These are phyloP conservation scores for Dichomitus squalens DNA, from an alignment of 1,284 basidiomycete species.

Conservation along the genomic window DNA sequence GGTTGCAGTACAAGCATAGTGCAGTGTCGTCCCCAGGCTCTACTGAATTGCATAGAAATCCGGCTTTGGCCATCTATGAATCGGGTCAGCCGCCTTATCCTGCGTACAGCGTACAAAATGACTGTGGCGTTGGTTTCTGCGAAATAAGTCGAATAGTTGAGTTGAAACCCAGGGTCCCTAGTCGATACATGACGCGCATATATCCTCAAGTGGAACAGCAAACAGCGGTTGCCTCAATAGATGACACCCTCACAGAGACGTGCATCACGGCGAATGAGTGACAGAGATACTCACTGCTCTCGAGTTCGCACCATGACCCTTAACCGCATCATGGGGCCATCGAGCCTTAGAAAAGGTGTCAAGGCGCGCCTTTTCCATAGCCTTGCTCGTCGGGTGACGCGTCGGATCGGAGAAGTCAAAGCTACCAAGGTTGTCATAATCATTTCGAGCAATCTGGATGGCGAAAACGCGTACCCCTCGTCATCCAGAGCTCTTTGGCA, in stretches of 20 bases:
- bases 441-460: background rate
- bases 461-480: conserved; percentile 49
- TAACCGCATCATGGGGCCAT: conserved; percentile 74
- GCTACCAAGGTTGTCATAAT: conserved; percentile 3
- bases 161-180: too few relatives aligned
- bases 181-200: too few relatives aligned
- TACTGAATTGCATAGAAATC: conserved; percentile 77
- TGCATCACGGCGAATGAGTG: too few relatives aligned
- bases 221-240: background rate
- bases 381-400: conserved; percentile 64
- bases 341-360: conserved; percentile 65
- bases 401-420: conserved; percentile 50
- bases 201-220: too few relatives aligned
- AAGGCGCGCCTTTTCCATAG: conserved; percentile 68
- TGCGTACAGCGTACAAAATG: background rate
- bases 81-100: background rate
- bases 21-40: conserved; percentile 69
- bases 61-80: conserved; percentile 78
- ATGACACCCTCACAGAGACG: background rate
- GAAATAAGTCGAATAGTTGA: too few relatives aligned
- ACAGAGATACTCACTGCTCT: conserved; percentile 52
- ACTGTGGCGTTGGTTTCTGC: conserved; percentile 6
- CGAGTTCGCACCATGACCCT: conserved; percentile 69
- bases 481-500: conserved; percentile 65
- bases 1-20: conserved; percentile 77